Evolutionary conservation across 148 eudicot genomes (phyloP).

Genomic region (Arbutus unedo): DNA sequence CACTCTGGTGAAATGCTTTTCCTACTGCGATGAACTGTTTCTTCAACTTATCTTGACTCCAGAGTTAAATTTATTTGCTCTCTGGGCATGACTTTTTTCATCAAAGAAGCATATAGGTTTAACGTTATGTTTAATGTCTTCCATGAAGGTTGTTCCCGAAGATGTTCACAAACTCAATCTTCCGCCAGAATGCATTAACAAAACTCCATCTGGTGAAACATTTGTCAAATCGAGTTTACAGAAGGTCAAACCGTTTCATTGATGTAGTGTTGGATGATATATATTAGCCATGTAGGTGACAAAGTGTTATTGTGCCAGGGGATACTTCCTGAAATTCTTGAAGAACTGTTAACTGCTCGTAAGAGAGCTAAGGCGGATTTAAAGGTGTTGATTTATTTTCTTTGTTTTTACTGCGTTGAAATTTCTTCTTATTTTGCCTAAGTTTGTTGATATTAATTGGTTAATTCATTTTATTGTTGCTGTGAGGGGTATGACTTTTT

Average conservation of each 20-base stretch:
- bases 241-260: slow-evolving; percentile 47
- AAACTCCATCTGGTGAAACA: slow-evolving; percentile 96
- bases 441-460: slow-evolving; percentile 8
- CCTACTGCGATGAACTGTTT: background rate
- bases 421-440: background rate
- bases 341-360: slow-evolving; percentile 94
- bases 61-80: slow-evolving; percentile 3
- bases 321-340: slow-evolving; percentile 99
- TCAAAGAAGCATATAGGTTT: slow-evolving; percentile 1
- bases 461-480: background rate
- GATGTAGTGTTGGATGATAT: background rate
- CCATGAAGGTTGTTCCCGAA: slow-evolving; percentile 78
- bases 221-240: slow-evolving; percentile 92
- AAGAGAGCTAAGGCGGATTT: slow-evolving; percentile 98
- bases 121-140: slow-evolving; percentile 13
- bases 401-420: background rate
- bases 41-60: slow-evolving; percentile 5
- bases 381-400: slow-evolving; percentile 49
- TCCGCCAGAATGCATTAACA: slow-evolving; percentile 77
- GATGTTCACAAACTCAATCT: slow-evolving; percentile 75
- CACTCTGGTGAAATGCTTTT: slow-evolving; percentile 61
- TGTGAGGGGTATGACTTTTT: background rate
- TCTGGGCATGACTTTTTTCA: background rate
- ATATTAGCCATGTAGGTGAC: background rate
- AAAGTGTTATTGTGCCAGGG: slow-evolving; percentile 50